Base-by-base conservation (phyloP, 371 early-diverging fungal genomes). In the Mortierella sp. region DNA sequence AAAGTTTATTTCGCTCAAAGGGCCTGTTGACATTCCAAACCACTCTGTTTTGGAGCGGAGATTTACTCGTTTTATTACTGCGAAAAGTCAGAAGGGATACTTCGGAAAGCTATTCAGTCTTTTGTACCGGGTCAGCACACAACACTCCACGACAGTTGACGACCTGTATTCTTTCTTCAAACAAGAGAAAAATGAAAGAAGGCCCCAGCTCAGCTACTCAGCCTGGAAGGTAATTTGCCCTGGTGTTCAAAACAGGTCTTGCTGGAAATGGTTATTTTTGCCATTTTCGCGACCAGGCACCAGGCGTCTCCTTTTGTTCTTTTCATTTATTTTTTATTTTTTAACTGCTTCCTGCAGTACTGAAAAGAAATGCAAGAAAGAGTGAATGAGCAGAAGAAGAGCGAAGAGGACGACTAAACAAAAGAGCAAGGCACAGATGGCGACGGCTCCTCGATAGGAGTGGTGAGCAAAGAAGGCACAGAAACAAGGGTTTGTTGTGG, bases 1-100 rank as follows among this genome's bases (percentile, higher is more conserved):
- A 68, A 68, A 68, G 68, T 42, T 68, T 68, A 68, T 68, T 68
- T 68, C 68, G 7, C 34, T 21, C 65, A 45, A 26, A 28, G 50
- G 31, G 52, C 1, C 28, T 26, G 44, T 24, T n/a, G 28, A 24
- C 26, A 44, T 72, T 28, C 24, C 68, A 68, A 68, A 19, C 68
- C 63, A n/a, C 55, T 55, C 10, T 38, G 21, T 42, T 63, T 68
- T 68, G 42, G 38, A 68, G 68, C 68, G 68, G 68, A 68, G 68
- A 42, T 68, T 42, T 24, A 68, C 42, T 21, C 19, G 10, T 21
- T 11, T 3, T 31, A 42, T 68, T 68, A 42, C 21, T 68, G 68
- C 34, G 26, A 26, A 34, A 63, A 34, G 68, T 38, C 21, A 24
- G 21, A 24, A 63, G 63, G 28, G 16, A 48, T 14, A 48, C 50